Evolutionary conservation across 345 rosid species (phyloP), one percentile per base, ranked within the genome.

Genomic region (Clausena lansium): DNA sequence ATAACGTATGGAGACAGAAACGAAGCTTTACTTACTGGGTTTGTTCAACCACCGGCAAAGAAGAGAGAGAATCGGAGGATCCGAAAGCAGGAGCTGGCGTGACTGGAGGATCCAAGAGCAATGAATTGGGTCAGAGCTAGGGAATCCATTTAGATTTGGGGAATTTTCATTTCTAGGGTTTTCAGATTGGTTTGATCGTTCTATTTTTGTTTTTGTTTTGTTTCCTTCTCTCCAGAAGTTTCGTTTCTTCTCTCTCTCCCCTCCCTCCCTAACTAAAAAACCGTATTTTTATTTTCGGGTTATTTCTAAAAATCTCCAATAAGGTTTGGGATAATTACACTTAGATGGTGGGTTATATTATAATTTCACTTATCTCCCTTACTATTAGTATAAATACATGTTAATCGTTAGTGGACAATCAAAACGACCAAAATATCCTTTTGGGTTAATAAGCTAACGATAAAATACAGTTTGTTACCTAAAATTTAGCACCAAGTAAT

Each of bases 131-230:
- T 71, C 76, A 84, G 80, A 75, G 79, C 71, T 84, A 85, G 89
- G 87, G 83, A 81, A 85, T 82, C 90, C 90, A 88, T 92, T 83
- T 91, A 88, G 89, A 87, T 79, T 90, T 85, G 86, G 85, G 83
- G 83, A 74, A 76, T 83, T 88, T 47, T 77, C 81, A 74, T 86
- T 70, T 84, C 86, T 84, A 81, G 86, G 85, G 85, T 69, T 83
- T 81, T 75, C 59, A 76, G 63, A 65, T 65, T 65, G 72, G 15
- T 75, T 76, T 73, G 66, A 57, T 72, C 35, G 24, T 20, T 28
- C 35, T 14, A 33, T 19, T 32, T 3, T 2, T 45, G 15, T 45
- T 17, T n/a, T 67, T 68, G 17, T 68, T 30, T 71, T 32, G 13
- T 54, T 68, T 52, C 30, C 11, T 24, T 50, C 68, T 63, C 61